A percentile compares a stretch with the other conserved stretches of the same genome.
Conservation (phyloP, 305 asterid genomes). For the Andrographis paniculata region DNA sequence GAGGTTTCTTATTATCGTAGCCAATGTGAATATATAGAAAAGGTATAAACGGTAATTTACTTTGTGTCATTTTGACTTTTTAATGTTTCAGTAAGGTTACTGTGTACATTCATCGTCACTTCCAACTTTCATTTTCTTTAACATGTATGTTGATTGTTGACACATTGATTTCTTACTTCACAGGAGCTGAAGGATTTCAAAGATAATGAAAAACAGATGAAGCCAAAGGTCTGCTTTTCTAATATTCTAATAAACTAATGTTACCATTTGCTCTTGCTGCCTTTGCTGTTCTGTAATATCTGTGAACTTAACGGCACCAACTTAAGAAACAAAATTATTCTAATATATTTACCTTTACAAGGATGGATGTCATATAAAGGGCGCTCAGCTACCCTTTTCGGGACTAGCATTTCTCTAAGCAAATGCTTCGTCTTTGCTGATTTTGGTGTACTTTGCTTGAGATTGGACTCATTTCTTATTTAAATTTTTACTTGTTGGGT, state of each 20-base stretch:
- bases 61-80: slow-evolving; percentile 14
- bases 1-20: slow-evolving; percentile 46
- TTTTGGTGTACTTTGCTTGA: no score
- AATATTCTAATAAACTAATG: no score
- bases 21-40: slow-evolving; percentile 54
- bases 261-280: no score
- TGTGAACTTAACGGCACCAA: no score
- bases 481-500: slow-evolving; percentile 20
- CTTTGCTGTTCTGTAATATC: no score
- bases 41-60: slow-evolving; percentile 34
- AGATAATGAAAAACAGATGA: slow-evolving; percentile 75
- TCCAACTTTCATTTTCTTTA: slow-evolving; percentile 14
- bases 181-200: slow-evolving; percentile 88
- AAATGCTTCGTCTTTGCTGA: no score
- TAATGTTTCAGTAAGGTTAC: background rate
- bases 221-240: slow-evolving; percentile 60
- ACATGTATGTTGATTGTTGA: slow-evolving; percentile 12
- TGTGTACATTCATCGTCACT: slow-evolving; percentile 6
- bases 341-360: no score
- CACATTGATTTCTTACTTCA: slow-evolving; percentile 23
- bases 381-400: no score
- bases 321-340: no score
- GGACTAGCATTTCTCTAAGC: no score
- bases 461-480: no score
- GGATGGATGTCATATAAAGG: no score